Percentiles rank a stretch among this genome's conserved stretches.
phyloP scores from a whole-genome alignment of 1,284 basidiomycete species.

The Phaffia rhodozyma region DNA sequence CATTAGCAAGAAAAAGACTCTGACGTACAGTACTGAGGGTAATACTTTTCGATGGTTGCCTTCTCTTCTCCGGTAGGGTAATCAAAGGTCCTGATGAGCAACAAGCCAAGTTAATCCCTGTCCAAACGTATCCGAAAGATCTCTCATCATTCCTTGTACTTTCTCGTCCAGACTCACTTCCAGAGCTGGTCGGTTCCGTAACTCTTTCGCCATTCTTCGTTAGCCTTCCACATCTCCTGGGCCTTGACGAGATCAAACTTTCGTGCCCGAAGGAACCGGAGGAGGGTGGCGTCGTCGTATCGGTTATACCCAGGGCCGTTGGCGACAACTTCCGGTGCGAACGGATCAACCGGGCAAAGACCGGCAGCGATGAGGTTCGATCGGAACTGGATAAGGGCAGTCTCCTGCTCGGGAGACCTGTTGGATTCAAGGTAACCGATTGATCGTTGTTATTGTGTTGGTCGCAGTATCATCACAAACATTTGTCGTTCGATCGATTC shows the following conservation, averaged over 20 bases:
- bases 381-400: slow-evolving; percentile 60
- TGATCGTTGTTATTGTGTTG: neutral
- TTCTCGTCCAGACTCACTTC: slow-evolving; percentile 42
- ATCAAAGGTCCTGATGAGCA: slow-evolving; percentile 56
- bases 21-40: slow-evolving; percentile 64
- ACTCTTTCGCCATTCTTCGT: slow-evolving; percentile 84
- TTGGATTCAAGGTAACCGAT: neutral
- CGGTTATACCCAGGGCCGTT: slow-evolving; percentile 50
- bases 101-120: too few relatives aligned
- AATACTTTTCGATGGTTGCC: slow-evolving; percentile 73
- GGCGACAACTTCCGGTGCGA: slow-evolving; percentile 1
- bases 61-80: slow-evolving; percentile 61
- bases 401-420: slow-evolving; percentile 50
- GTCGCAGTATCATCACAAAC: too few relatives aligned
- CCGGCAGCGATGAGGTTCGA: slow-evolving; percentile 43
- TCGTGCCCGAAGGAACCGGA: slow-evolving; percentile 83
- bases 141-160: neutral
- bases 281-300: slow-evolving; percentile 67
- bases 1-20: neutral
- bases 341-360: slow-evolving; percentile 24
- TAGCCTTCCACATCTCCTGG: slow-evolving; percentile 69
- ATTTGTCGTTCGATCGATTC: too few relatives aligned
- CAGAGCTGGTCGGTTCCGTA: slow-evolving; percentile 79
- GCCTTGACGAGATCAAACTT: slow-evolving; percentile 77
- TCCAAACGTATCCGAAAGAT: too few relatives aligned